Evolutionary conservation across 2,329 filamentous ascomycete species (phyloP).

Genomic region (Knufia petricola): DNA sequence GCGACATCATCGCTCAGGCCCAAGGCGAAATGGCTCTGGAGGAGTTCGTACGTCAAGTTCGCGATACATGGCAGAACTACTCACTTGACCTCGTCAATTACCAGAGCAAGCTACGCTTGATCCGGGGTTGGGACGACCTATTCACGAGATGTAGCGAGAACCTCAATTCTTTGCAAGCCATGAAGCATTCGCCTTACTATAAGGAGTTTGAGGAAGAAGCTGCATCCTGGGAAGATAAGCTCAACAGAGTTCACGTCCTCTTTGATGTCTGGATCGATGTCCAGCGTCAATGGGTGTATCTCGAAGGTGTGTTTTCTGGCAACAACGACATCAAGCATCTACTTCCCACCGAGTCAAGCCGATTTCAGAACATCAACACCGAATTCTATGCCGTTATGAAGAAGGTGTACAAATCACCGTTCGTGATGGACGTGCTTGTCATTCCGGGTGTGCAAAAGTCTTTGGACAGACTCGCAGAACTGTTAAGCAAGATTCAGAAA

Average conservation of each 20-base stretch:
- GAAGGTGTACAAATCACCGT: conserved; percentile 94
- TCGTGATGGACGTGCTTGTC: conserved; percentile 88
- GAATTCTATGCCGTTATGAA: conserved; percentile 99
- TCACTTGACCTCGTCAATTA: conserved; percentile 90
- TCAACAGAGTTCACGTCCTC: conserved; percentile 92
- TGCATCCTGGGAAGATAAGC: conserved; percentile 90
- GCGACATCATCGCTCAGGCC: conserved; percentile 87
- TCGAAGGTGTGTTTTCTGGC: conserved; percentile 96
- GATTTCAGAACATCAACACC: conserved; percentile 98
- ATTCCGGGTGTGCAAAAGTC: conserved; percentile 96
- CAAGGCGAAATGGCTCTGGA: conserved; percentile 97
- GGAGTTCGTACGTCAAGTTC: conserved; percentile 91
- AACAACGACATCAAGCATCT: conserved; percentile 99
- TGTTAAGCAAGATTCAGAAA: conserved; percentile 98
- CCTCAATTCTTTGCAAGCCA: conserved; percentile 91
- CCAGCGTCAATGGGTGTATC: conserved; percentile 98
- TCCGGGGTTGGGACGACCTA: conserved; percentile 94
- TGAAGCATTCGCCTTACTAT: conserved; percentile 98
- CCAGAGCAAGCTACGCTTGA: conserved; percentile 94
- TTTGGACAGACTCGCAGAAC: conserved; percentile 85
- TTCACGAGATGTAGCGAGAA: conserved; percentile 99
- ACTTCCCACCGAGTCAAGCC: conserved; percentile 86
- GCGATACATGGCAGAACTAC: conserved; percentile 95
- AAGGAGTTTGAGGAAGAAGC: conserved; percentile 99
- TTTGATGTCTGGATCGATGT: conserved; percentile 99